Evolutionary conservation across 345 rosid genomes (phyloP).

Genomic region (Viola odorata): DNA sequence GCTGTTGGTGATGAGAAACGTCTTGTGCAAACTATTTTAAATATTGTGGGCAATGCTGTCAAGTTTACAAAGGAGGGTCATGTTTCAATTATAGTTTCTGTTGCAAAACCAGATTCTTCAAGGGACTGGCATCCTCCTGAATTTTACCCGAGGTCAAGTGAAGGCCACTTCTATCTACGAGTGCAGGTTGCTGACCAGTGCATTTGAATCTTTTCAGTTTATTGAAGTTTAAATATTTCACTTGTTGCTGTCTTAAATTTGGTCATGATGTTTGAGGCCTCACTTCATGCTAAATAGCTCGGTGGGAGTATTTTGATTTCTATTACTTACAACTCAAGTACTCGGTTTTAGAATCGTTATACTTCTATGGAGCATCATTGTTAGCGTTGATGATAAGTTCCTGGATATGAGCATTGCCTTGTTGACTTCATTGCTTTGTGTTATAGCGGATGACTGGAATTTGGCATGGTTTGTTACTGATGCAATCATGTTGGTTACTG

Average conservation of each 20-base stretch:
- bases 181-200: conserved; percentile 54
- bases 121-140: conserved; percentile 72
- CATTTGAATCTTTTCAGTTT: conserved; percentile 2
- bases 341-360: no score
- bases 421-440: no score
- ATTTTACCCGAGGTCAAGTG: conserved; percentile 44
- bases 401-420: no score
- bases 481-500: conserved; percentile 7
- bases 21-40: conserved; percentile 68
- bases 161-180: conserved; percentile 67
- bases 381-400: no score
- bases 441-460: no score
- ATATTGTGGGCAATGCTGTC: conserved; percentile 83
- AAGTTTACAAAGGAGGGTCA: conserved; percentile 91
- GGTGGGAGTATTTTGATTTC: not conserved
- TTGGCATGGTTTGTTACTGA: conserved; percentile 6
- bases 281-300: not conserved
- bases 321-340: not conserved
- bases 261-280: conserved; percentile 6
- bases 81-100: conserved; percentile 60
- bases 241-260: not conserved
- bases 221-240: not conserved
- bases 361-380: no score
- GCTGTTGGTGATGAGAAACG: conserved; percentile 90
- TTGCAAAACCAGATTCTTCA: conserved; percentile 68